phyloP scores from a whole-genome alignment of 78 protist genomes.

The Pelomyxa schiedti region DNA sequence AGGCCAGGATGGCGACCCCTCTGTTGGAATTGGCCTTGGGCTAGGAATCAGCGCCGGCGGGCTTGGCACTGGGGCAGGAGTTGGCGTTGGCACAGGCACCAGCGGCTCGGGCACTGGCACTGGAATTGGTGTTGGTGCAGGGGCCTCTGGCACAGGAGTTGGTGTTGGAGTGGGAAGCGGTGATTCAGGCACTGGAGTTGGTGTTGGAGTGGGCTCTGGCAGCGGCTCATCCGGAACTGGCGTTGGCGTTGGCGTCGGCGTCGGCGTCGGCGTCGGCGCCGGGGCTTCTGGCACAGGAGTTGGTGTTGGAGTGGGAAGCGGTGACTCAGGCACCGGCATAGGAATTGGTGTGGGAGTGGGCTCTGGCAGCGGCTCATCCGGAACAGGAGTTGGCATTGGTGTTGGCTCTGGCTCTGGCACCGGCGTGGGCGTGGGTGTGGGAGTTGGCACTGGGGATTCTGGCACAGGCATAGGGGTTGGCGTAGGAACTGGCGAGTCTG shows the following conservation, averaged over 20 bases:
- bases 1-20: not conserved
- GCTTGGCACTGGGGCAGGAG: not conserved
- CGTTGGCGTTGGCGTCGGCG: not conserved
- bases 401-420: not conserved
- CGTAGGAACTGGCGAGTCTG: not conserved
- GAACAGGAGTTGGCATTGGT: not conserved
- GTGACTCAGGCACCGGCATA: not conserved
- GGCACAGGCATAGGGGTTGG: not conserved
- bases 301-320: not conserved
- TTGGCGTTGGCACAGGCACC: not conserved
- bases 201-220: not conserved
- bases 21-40: not conserved
- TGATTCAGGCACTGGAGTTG: not conserved
- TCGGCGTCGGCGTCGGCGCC: not conserved
- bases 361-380: not conserved
- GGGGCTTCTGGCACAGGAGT: constrained; percentile 1
- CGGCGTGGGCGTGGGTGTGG: not conserved
- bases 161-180: not conserved
- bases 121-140: not conserved
- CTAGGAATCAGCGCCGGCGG: no score
- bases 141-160: not conserved
- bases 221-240: not conserved
- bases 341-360: not conserved
- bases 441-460: not conserved
- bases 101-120: not conserved